A percentile compares a stretch with the other conserved stretches of the same genome.
phyloP scores from a whole-genome alignment of 176 grass and related monocot species.

The Aegilops bicornis region DNA sequence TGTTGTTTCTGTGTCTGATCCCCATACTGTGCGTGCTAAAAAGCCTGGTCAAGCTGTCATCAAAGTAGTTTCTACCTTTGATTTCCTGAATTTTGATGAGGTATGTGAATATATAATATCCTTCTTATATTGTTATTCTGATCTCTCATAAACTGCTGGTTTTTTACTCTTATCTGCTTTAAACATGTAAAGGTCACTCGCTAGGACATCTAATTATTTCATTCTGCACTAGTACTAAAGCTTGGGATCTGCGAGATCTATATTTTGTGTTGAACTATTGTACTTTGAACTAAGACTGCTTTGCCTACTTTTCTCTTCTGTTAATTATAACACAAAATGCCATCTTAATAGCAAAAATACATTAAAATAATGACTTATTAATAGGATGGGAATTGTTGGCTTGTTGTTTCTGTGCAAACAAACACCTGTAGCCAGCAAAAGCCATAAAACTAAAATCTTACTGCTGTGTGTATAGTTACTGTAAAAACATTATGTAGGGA shows the following conservation, averaged over 20 bases:
- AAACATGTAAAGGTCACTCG: neutral
- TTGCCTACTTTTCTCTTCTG: neutral
- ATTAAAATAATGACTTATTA: neutral
- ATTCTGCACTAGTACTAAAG: slow-evolving; percentile 10
- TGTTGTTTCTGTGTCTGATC: slow-evolving; percentile 72
- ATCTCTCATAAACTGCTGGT: slow-evolving; percentile 16
- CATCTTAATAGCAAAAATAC: neutral
- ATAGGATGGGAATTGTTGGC: neutral
- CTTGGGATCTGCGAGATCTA: slow-evolving; percentile 13
- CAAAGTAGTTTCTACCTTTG: slow-evolving; percentile 75
- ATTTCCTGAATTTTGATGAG: slow-evolving; percentile 83
- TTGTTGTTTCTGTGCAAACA: neutral
- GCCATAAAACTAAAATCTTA: neutral
- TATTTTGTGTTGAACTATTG: neutral
- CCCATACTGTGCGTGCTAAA: slow-evolving; percentile 52
- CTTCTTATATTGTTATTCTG: neutral
- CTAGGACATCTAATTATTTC: slow-evolving; percentile 14
- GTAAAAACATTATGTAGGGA: neutral
- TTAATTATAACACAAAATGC: neutral
- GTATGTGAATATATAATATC: slow-evolving; percentile 44
- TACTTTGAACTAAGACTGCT: neutral
- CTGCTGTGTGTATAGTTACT: neutral
- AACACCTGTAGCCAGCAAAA: slow-evolving; percentile 7
- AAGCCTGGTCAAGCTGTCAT: slow-evolving; percentile 77
- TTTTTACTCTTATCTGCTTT: slow-evolving; percentile 3